A percentile compares a stretch with the other conserved stretches of the same genome.
phyloP scores from a whole-genome alignment of 1,284 basidiomycete genomes.

The Fistulina hepatica region DNA sequence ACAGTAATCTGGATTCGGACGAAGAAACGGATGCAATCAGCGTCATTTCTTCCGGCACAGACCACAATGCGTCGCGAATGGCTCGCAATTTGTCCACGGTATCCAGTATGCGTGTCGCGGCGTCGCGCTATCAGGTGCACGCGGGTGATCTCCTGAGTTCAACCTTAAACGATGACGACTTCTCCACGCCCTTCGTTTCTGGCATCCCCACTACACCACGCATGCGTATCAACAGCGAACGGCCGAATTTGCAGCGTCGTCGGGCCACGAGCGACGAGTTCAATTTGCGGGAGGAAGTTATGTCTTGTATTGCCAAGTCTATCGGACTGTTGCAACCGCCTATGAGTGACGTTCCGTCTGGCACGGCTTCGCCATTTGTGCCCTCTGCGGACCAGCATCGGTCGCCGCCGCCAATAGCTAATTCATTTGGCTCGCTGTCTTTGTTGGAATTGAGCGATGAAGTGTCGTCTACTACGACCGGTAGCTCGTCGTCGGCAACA shows the following conservation, averaged over 20 bases:
- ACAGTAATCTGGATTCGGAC: conserved; percentile 39
- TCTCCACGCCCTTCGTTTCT: conserved; percentile 39
- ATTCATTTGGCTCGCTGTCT: conserved; percentile 79
- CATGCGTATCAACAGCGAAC: conserved; percentile 15
- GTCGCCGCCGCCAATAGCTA: conserved; percentile 42
- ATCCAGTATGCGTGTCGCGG: conserved; percentile 11
- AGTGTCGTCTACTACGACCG: conserved; percentile 49
- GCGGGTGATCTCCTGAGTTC: conserved; percentile 58
- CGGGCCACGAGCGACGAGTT: conserved; percentile 44
- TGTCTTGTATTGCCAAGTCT: conserved; percentile 95
- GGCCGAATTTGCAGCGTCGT: too few species aligned
- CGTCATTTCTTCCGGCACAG: conserved; percentile 7
- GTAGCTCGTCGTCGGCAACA: conserved; percentile 44
- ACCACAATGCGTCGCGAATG: conserved; percentile 7
- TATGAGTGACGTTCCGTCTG: conserved; percentile 51
- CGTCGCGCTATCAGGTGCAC: conserved; percentile 43
- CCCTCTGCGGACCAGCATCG: conserved; percentile 41
- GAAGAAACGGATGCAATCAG: conserved; percentile 27
- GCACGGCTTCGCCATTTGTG: conserved; percentile 55
- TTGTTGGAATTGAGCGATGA: conserved; percentile 71
- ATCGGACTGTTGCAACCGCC: conserved; percentile 90
- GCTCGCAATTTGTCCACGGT: conserved; percentile 7
- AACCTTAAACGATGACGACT: conserved; percentile 34
- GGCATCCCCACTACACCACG: conserved; percentile 17
- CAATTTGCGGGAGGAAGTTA: conserved; percentile 87